These are phyloP conservation scores for Monilinia aucupariae DNA, from an alignment of 2,329 filamentous ascomycete genomes.

Conservation along the genomic window DNA sequence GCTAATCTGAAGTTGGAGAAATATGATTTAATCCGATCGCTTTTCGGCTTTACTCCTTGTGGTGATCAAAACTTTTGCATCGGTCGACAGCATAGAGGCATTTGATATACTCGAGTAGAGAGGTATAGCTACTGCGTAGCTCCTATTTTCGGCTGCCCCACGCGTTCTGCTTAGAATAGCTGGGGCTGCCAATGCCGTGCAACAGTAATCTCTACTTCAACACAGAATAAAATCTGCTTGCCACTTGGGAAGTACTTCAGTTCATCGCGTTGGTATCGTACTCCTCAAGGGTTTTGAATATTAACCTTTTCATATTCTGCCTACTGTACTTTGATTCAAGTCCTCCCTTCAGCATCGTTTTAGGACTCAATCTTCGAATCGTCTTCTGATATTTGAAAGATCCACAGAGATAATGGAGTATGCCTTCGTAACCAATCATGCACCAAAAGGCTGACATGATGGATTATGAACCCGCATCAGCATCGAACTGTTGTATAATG, in stretches of 20 bases:
- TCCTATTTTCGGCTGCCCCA: not conserved
- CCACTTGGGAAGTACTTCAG: no score
- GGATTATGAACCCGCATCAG: not conserved
- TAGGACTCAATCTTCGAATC: no score
- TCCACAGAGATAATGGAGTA: not conserved
- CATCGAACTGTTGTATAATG: not conserved
- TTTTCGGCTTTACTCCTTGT: not conserved
- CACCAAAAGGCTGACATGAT: not conserved
- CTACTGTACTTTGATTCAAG: no score
- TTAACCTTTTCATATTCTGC: no score
- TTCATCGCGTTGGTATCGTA: no score
- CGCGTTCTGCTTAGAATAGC: not conserved
- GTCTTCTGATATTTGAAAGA: not conserved
- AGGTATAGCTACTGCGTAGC: not conserved
- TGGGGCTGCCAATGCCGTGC: not conserved
- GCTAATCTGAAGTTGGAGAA: not conserved
- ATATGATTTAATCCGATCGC: not conserved
- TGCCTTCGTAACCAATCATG: not conserved
- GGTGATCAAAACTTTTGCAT: not conserved
- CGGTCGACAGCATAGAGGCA: not conserved
- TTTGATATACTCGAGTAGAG: not conserved
- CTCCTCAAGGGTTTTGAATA: no score
- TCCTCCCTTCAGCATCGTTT: no score
- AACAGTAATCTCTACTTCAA: conserved; percentile 2
- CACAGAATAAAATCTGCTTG: no score